Evolutionary conservation across 495 filamentous ascomycete species (phyloP).

Genomic region (Penicillium psychrofluorescens): DNA sequence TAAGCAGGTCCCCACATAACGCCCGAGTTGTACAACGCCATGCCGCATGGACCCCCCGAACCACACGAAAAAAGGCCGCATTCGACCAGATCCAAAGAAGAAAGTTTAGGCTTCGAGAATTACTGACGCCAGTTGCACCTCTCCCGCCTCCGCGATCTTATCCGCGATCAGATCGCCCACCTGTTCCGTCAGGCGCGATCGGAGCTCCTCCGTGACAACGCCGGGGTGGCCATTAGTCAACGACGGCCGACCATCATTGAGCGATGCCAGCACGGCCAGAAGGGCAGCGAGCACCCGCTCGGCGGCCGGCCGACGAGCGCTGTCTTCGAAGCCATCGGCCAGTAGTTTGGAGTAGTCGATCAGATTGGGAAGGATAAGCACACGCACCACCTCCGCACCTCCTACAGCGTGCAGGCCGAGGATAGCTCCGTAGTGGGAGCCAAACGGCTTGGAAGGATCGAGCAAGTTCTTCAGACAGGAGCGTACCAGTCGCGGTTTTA

Average conservation of each 20-base stretch:
- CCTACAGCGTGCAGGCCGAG: constrained; percentile 68
- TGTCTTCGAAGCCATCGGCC: constrained; percentile 56
- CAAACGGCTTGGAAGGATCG: constrained; percentile 69
- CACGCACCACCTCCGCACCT: constrained; percentile 69
- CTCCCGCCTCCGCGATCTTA: constrained; percentile 44
- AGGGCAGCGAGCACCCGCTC: constrained; percentile 57
- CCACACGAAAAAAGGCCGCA: not conserved
- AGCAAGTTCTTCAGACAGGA: constrained; percentile 87
- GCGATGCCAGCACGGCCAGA: constrained; percentile 47
- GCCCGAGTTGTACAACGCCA: not conserved
- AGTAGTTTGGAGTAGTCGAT: constrained; percentile 68
- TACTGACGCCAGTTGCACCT: constrained; percentile 30
- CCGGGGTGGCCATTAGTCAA: constrained; percentile 39
- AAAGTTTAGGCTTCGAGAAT: constrained; percentile 22
- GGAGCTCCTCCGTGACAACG: constrained; percentile 44
- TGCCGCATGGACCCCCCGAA: not conserved
- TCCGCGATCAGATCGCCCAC: constrained; percentile 52
- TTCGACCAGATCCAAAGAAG: constrained; percentile 1
- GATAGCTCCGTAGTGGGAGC: constrained; percentile 82
- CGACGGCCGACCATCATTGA: constrained; percentile 30
- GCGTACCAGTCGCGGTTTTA: constrained; percentile 82
- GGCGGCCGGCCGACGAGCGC: constrained; percentile 45
- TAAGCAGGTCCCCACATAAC: too few species aligned
- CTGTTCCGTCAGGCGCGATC: constrained; percentile 47
- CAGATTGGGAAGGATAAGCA: constrained; percentile 74